Evolutionary conservation across 2,329 filamentous ascomycete species (phyloP).

Genomic region (Fusarium humuli): DNA sequence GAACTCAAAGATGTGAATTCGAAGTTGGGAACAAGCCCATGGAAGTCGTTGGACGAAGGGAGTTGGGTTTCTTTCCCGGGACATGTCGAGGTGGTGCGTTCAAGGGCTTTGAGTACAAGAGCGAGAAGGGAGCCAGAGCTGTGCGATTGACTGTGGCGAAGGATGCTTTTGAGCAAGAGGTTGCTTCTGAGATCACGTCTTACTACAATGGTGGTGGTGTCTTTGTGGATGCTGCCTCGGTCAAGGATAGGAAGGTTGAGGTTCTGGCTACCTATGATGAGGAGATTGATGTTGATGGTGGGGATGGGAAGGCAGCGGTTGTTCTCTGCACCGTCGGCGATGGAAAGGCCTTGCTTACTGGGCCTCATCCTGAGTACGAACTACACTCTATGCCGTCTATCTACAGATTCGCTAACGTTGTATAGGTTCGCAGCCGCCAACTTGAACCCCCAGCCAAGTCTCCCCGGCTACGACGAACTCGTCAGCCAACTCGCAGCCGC

Average conservation of each 20-base stretch:
- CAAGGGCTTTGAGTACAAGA: conserved; percentile 88
- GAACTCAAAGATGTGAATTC: conserved; percentile 84
- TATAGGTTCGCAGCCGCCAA: conserved; percentile 84
- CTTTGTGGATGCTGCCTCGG: conserved; percentile 81
- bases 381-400: neutral
- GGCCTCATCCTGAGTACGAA: conserved; percentile 87
- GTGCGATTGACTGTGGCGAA: conserved; percentile 74
- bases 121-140: conserved; percentile 84
- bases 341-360: conserved; percentile 82
- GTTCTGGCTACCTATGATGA: conserved; percentile 85
- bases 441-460: conserved; percentile 73
- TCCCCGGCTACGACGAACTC: conserved; percentile 76
- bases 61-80: conserved; percentile 90
- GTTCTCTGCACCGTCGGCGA: conserved; percentile 86
- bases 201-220: conserved; percentile 97
- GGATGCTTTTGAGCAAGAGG: conserved; percentile 64
- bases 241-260: conserved; percentile 75
- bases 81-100: conserved; percentile 89
- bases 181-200: conserved; percentile 73
- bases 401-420: neutral
- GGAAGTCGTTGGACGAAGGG: conserved; percentile 86
- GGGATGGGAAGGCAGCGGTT: conserved; percentile 79
- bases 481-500: conserved; percentile 75
- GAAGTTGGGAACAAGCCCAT: conserved; percentile 82
- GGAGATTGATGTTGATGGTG: conserved; percentile 79